phyloP scores from a whole-genome alignment of 352 stramenopile species.

The Nothophytophthora sp. region DNA sequence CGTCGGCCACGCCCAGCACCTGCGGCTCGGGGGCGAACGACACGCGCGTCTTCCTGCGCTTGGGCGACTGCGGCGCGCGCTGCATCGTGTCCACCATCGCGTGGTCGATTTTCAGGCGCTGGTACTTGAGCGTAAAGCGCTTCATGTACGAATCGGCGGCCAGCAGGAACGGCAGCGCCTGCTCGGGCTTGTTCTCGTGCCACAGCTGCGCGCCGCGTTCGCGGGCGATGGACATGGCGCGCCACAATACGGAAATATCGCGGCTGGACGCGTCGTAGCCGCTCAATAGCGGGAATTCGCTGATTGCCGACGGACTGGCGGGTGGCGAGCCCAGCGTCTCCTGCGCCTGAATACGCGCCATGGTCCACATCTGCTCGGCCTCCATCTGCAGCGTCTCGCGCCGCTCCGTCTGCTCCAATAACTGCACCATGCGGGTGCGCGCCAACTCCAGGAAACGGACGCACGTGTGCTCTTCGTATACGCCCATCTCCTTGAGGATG shows the following conservation, averaged over 20 bases:
- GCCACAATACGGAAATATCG: conserved; percentile 80
- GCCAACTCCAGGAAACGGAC: conserved; percentile 76
- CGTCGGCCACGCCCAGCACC: conserved; percentile 74
- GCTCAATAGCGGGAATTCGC: conserved; percentile 66
- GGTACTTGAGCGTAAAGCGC: conserved; percentile 87
- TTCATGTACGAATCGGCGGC: conserved; percentile 89
- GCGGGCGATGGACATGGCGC: conserved; percentile 78
- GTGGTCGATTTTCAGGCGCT: conserved; percentile 84
- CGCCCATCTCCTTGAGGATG: conserved; percentile 70
- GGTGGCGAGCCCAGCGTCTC: conserved; percentile 37
- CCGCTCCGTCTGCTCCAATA: conserved; percentile 64
- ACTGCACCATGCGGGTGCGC: conserved; percentile 58
- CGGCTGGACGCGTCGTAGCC: conserved; percentile 64
- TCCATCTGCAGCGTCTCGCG: conserved; percentile 69
- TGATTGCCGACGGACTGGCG: conserved; percentile 36
- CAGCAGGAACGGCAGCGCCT: conserved; percentile 77
- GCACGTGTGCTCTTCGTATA: conserved; percentile 78
- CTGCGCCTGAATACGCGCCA: conserved; percentile 69
- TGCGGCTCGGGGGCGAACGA: conserved; percentile 64
- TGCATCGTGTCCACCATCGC: conserved; percentile 77
- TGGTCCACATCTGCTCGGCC: conserved; percentile 72
- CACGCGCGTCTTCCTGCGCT: conserved; percentile 47
- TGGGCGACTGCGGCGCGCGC: conserved; percentile 17
- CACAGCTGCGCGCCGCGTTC: conserved; percentile 81
- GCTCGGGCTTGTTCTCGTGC: conserved; percentile 87